Evolutionary conservation across 1,139 yeast species (phyloP).

Genomic region (Saccharomyces hybrid): DNA sequence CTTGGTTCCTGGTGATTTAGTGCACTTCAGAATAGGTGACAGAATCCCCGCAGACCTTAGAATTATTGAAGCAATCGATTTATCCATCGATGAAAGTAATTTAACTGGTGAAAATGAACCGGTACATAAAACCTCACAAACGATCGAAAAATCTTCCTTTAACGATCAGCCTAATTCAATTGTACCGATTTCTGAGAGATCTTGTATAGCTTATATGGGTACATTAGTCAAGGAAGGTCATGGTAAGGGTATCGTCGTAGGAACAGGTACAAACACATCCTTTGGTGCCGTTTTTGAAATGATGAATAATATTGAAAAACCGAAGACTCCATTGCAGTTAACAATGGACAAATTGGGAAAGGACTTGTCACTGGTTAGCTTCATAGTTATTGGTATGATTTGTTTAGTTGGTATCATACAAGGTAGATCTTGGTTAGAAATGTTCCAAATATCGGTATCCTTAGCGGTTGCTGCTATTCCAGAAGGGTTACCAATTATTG

Average conservation of each 20-base stretch:
- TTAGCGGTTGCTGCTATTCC: constrained; percentile 98
- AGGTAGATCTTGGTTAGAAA: constrained; percentile 91
- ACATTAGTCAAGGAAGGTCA: constrained; percentile 92
- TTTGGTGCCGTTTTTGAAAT: constrained; percentile 85
- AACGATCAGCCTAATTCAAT: constrained; percentile 30
- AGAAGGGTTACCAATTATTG: constrained; percentile 94
- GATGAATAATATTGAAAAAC: constrained; percentile 92
- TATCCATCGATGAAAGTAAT: constrained; percentile 83
- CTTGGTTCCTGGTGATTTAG: constrained; percentile 91
- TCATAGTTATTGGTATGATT: constrained; percentile 77
- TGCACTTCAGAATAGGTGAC: constrained; percentile 84
- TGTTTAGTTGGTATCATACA: constrained; percentile 80
- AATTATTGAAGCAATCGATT: constrained; percentile 65
- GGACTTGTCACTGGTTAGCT: constrained; percentile 75
- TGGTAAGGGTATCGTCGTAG: constrained; percentile 88
- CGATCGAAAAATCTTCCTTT: constrained; percentile 31
- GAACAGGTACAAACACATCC: constrained; percentile 80
- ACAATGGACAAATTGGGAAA: constrained; percentile 94
- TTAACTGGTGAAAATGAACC: constrained; percentile 93
- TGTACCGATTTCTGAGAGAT: constrained; percentile 57
- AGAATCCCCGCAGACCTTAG: constrained; percentile 92
- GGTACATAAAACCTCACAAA: constrained; percentile 49
- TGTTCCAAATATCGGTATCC: constrained; percentile 95
- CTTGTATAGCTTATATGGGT: constrained; percentile 87
- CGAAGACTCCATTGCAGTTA: constrained; percentile 88